phyloP scores from a whole-genome alignment of 2,329 filamentous ascomycete species.

The Podosphaera xanthii region DNA sequence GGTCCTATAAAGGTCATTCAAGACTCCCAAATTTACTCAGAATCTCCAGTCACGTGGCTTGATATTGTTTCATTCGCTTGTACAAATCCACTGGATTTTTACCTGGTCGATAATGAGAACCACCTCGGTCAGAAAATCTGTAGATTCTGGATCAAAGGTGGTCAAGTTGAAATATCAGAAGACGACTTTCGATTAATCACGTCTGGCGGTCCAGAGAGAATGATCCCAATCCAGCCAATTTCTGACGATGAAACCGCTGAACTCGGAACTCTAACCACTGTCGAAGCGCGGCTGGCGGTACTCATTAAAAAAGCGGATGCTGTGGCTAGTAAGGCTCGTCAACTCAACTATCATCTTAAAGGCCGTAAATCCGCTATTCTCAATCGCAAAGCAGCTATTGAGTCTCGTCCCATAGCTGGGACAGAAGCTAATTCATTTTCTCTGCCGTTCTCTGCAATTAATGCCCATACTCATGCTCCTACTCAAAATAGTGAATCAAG shows the following conservation, averaged over 20 bases:
- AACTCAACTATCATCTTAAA: slow-evolving; percentile 61
- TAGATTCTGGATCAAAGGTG: slow-evolving; percentile 61
- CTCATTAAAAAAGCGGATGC: slow-evolving; percentile 62
- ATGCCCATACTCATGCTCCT: slow-evolving; percentile 21
- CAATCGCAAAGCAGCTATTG: slow-evolving; percentile 28
- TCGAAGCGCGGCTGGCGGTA: slow-evolving; percentile 54
- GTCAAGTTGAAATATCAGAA: slow-evolving; percentile 64
- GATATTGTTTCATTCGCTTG: slow-evolving; percentile 72
- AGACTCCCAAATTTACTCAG: slow-evolving; percentile 30
- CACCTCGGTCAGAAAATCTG: slow-evolving; percentile 50
- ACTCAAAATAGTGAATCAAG: slow-evolving; percentile 8
- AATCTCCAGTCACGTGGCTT: slow-evolving; percentile 49
- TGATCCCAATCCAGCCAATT: slow-evolving; percentile 60
- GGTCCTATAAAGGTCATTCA: slow-evolving; percentile 37
- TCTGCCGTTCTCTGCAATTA: slow-evolving; percentile 15
- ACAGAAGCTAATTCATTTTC: slow-evolving; percentile 6
- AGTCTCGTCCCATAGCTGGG: slow-evolving; percentile 2
- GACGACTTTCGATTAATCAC: slow-evolving; percentile 72
- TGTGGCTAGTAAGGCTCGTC: slow-evolving; percentile 48
- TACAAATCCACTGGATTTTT: slow-evolving; percentile 57
- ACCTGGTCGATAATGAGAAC: slow-evolving; percentile 42
- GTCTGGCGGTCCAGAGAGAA: slow-evolving; percentile 60
- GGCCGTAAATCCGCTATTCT: slow-evolving; percentile 52
- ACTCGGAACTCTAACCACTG: slow-evolving; percentile 58
- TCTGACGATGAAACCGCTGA: slow-evolving; percentile 75